These are phyloP conservation scores for Zelopaecilomyces penicillatus DNA, from an alignment of 2,329 filamentous ascomycete species.

Conservation along the genomic window DNA sequence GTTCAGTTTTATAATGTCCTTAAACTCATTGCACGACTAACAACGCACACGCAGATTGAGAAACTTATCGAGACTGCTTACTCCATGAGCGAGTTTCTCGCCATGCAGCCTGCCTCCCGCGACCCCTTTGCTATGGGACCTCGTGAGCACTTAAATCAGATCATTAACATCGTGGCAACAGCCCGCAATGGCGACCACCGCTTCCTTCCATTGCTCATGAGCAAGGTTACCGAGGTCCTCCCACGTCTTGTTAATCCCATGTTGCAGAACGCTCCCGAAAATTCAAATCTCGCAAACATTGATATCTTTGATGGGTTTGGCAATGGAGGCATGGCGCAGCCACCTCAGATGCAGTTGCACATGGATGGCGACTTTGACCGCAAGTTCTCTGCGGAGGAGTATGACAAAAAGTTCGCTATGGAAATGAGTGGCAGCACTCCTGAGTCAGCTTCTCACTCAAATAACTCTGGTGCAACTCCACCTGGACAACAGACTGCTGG, in stretches of 20 bases:
- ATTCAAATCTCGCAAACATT: slow-evolving; percentile 41
- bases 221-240: slow-evolving; percentile 65
- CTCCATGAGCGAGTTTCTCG: slow-evolving; percentile 64
- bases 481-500: slow-evolving; percentile 15
- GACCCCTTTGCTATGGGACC: slow-evolving; percentile 59
- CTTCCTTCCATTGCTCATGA: slow-evolving; percentile 67
- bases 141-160: slow-evolving; percentile 63
- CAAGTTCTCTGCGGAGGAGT: slow-evolving; percentile 36
- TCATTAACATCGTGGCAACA: slow-evolving; percentile 58
- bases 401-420: slow-evolving; percentile 30
- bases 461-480: slow-evolving; percentile 21
- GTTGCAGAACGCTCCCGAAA: slow-evolving; percentile 51
- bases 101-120: slow-evolving; percentile 51
- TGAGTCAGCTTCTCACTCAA: slow-evolving; percentile 22
- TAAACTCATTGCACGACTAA: background rate
- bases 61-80: slow-evolving; percentile 72
- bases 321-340: slow-evolving; percentile 51
- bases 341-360: slow-evolving; percentile 32
- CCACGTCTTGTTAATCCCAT: slow-evolving; percentile 53
- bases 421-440: slow-evolving; percentile 27
- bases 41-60: slow-evolving; percentile 47
- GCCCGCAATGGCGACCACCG: slow-evolving; percentile 69
- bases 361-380: slow-evolving; percentile 40
- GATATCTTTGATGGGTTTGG: slow-evolving; percentile 62
- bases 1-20: slow-evolving; percentile 18